Percentiles rank a stretch among this genome's conserved stretches.
These are phyloP conservation scores for Chlorella sp. DNA, from an alignment of 139 green algal species.

Conservation along the genomic window DNA sequence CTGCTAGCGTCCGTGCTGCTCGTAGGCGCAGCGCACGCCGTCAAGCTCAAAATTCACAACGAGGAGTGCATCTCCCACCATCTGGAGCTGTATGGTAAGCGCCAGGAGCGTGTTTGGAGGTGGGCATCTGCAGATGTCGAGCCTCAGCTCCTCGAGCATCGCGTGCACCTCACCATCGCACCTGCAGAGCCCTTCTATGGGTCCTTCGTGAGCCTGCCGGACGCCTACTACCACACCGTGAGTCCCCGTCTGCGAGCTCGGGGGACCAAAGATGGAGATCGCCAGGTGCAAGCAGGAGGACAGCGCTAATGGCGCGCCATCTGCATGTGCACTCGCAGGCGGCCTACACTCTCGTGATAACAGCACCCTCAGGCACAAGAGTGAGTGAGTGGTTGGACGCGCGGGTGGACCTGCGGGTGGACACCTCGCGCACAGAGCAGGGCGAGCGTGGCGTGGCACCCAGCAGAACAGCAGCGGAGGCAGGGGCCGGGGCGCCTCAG, in stretches of 20 bases:
- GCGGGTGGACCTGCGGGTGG: too few species aligned
- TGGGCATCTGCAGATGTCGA: too few species aligned
- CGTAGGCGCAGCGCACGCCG: not conserved
- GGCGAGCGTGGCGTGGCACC: too few species aligned
- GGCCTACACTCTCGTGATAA: not conserved
- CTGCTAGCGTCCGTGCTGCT: too few species aligned
- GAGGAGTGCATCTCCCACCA: not conserved
- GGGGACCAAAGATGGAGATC: too few species aligned
- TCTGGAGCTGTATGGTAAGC: not conserved
- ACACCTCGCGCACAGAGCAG: not conserved
- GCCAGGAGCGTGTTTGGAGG: too few species aligned
- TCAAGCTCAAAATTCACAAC: not conserved
- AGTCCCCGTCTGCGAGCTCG: not conserved
- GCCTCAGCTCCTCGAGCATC: too few species aligned
- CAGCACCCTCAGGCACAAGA: not conserved
- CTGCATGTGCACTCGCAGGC: not conserved
- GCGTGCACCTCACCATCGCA: too few species aligned
- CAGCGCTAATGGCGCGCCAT: too few species aligned
- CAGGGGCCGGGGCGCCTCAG: too few species aligned
- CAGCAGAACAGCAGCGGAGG: too few species aligned
- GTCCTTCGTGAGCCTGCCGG: not conserved
- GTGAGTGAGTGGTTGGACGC: too few species aligned
- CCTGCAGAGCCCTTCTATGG: not conserved
- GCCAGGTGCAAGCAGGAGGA: not conserved
- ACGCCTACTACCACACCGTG: not conserved